Conservation (phyloP, 495 filamentous ascomycete species). For the Tuber melanosporum region DNA sequence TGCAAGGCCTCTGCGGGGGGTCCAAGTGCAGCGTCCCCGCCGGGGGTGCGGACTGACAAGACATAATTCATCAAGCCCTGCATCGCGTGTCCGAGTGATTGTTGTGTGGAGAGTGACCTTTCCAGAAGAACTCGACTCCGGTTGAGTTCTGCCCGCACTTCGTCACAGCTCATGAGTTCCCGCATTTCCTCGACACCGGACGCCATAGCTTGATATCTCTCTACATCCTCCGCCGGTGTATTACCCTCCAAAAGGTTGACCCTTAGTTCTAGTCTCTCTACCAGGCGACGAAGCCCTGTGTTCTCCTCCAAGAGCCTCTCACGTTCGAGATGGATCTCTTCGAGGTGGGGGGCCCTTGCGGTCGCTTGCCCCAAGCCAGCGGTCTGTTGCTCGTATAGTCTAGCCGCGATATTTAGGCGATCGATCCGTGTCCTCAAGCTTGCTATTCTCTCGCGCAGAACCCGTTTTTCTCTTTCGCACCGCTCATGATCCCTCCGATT, state of each 20-base stretch:
- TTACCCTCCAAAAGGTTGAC: neutral
- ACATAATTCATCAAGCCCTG: neutral
- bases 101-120: neutral
- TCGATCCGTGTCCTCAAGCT: neutral
- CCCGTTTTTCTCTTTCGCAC: neutral
- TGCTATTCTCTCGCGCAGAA: neutral
- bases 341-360: neutral
- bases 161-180: neutral
- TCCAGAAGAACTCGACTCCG: neutral
- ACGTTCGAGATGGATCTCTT: neutral
- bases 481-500: neutral
- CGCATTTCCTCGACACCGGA: slow-evolving; percentile 2
- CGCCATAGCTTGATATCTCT: neutral
- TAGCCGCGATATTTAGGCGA: neutral
- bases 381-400: neutral
- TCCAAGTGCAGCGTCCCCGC: neutral
- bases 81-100: neutral
- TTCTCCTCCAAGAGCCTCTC: neutral
- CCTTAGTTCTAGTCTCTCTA: neutral
- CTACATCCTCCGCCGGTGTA: neutral
- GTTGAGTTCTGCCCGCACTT: neutral
- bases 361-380: neutral
- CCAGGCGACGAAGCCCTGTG: neutral
- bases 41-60: neutral
- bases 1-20: neutral